Evolutionary conservation across 2,329 filamentous ascomycete genomes (phyloP), one percentile per base, ranked within the genome.

Genomic region (Colletotrichum echinochloae): DNA sequence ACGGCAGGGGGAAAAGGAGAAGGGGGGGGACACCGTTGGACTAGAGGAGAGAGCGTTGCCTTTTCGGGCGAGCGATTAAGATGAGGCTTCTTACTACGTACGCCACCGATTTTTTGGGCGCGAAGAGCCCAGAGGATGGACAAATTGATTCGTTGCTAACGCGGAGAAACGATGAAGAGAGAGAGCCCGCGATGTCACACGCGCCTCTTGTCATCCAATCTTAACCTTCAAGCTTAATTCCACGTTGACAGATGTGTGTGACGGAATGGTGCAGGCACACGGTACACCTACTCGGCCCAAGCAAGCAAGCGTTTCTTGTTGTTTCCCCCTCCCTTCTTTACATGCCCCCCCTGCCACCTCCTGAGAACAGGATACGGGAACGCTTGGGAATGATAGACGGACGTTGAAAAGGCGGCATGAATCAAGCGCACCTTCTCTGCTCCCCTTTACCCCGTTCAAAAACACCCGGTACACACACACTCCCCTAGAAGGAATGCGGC

Each of bases 211-310:
- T 71, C 68, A 59, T 68, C 68, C 64, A 71, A 68, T 71, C 68
- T 68, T 63, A 68, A 39, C 37, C 57, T 46, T 68, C 68, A 62
- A 68, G 68, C 68, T 71, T 71, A 71, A 54, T 68, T 68, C 64
- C 64, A 68, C 68, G 64, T 56, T 68, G 57, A 35, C 23, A 7
- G 33, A 3, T 33, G 33, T 18, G 23, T 33, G 8, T 23, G 16
- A n/a, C 28, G 11, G 23, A 30, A 39, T 14, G 9, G 48, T 48
- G 41, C 41, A 48, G 3, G 46, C 28, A 12, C n/a, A n/a, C n/a
- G n/a, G n/a, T n/a, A n/a, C n/a, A n/a, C n/a, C n/a, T n/a, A n/a
- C n/a, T n/a, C n/a, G n/a, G n/a, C n/a, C n/a, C n/a, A n/a, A n/a
- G n/a, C n/a, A n/a, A n/a, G n/a, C n/a, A n/a, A n/a, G n/a, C n/a